Conservation (phyloP, 2,329 filamentous ascomycete genomes). For the Proliferodiscus dingleyae region DNA sequence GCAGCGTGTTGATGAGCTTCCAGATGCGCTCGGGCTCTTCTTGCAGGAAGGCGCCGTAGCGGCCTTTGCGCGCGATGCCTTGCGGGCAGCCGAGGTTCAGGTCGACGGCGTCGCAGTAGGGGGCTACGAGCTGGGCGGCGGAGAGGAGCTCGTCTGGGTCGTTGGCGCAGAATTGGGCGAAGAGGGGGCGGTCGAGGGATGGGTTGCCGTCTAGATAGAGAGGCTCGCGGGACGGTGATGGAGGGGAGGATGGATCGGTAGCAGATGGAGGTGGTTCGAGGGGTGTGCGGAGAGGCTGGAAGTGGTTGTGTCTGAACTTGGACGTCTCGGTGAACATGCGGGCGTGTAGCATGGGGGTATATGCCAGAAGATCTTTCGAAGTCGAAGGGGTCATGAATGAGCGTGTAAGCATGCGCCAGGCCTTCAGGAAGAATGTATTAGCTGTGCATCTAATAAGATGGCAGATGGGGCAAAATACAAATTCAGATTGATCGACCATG, state of each 20-base stretch:
- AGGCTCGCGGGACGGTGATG: constrained; percentile 25
- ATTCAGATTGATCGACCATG: constrained; percentile 98
- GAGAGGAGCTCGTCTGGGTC: constrained; percentile 73
- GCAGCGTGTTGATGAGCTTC: constrained; percentile 76
- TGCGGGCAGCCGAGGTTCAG: constrained; percentile 95
- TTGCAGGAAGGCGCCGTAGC: constrained; percentile 92
- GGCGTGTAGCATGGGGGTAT: constrained; percentile 95
- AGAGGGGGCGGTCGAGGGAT: constrained; percentile 75
- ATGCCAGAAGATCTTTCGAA: constrained; percentile 68
- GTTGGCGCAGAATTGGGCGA: constrained; percentile 96
- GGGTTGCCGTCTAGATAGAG: constrained; percentile 83
- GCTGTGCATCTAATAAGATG: background rate
- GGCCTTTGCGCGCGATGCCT: constrained; percentile 84
- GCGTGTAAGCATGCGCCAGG: constrained; percentile 93
- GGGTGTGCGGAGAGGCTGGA: constrained; percentile 53
- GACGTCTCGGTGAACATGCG: constrained; percentile 75
- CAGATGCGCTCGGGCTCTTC: constrained; percentile 84
- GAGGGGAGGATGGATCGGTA: background rate
- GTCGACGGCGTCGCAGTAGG: constrained; percentile 92
- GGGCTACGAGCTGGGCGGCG: constrained; percentile 72
- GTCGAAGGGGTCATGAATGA: constrained; percentile 74
- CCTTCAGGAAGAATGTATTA: constrained; percentile 46
- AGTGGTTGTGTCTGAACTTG: constrained; percentile 74
- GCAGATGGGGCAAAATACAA: constrained; percentile 54
- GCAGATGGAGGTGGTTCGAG: constrained; percentile 23